Conservation (phyloP, 768 basidiomycete genomes). For the Tylopilus subfusipes region DNA sequence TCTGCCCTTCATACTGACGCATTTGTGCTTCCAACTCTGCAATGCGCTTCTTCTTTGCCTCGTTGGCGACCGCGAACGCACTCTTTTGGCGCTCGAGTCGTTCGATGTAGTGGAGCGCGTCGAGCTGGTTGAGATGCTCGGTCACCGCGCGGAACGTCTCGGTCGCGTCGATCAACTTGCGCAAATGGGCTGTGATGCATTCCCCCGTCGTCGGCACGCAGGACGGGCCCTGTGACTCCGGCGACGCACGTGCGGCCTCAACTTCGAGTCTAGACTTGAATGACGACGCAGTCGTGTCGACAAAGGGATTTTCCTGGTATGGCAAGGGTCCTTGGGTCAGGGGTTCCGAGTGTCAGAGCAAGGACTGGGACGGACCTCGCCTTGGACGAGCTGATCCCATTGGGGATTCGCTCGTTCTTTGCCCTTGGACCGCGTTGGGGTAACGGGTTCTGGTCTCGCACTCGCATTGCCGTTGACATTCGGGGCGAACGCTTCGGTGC, state of each 20-base stretch:
- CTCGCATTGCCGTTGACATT: background rate
- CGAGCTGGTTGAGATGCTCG: background rate
- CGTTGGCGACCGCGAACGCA: background rate
- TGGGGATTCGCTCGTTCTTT: constrained; percentile 14
- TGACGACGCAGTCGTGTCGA: background rate
- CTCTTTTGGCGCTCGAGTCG: background rate
- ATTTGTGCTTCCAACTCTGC: background rate
- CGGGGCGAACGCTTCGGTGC: background rate
- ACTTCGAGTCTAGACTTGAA: no score
- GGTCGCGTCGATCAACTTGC: background rate
- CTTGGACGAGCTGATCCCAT: constrained; percentile 2
- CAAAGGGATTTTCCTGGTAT: constrained; percentile 17
- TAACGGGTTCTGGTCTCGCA: constrained; percentile 10
- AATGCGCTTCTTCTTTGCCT: background rate
- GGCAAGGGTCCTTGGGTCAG: background rate
- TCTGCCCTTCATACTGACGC: background rate
- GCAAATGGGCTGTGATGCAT: background rate
- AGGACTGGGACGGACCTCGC: constrained; percentile 1
- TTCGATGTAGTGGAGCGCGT: background rate
- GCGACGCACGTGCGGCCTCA: background rate
- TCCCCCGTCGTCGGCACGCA: background rate
- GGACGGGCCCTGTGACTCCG: background rate
- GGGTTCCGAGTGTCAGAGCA: background rate
- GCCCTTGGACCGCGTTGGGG: constrained; percentile 25
- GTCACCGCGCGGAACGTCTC: background rate